Percentiles rank a stretch among this genome's conserved stretches.
Conservation (phyloP, 495 filamentous ascomycete species). For the Trichoderma orchidacearum region DNA sequence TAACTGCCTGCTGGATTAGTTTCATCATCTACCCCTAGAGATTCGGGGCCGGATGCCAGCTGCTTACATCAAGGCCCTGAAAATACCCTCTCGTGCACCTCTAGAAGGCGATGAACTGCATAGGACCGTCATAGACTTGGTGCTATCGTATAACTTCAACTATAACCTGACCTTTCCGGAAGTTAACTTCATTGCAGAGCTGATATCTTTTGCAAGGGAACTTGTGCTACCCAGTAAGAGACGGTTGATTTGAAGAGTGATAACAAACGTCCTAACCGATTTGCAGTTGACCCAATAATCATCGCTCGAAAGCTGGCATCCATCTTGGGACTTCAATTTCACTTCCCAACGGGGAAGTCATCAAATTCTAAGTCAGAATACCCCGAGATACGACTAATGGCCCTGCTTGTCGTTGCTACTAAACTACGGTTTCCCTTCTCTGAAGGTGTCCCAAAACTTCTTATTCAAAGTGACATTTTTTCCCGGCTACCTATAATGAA, state of each 20-base stretch:
- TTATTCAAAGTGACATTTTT: constrained; percentile 47
- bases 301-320: constrained; percentile 42
- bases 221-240: constrained; percentile 64
- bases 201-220: constrained; percentile 56
- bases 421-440: constrained; percentile 65
- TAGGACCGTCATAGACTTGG: constrained; percentile 41
- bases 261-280: constrained; percentile 6
- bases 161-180: constrained; percentile 61
- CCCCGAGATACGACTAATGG: constrained; percentile 64
- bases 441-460: constrained; percentile 48
- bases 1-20: constrained; percentile 15
- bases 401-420: constrained; percentile 59
- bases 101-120: constrained; percentile 46
- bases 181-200: constrained; percentile 51
- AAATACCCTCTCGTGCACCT: constrained; percentile 34
- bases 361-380: constrained; percentile 22
- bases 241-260: background rate
- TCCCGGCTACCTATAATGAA: background rate
- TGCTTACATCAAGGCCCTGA: constrained; percentile 42
- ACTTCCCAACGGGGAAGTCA: constrained; percentile 29
- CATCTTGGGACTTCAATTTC: constrained; percentile 41
- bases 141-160: constrained; percentile 46
- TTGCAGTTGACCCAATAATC: constrained; percentile 53
- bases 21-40: constrained; percentile 43
- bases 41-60: constrained; percentile 51